A percentile compares a stretch with the other conserved stretches of the same genome.
phyloP scores from a whole-genome alignment of 1,284 basidiomycete species.

The Ustilago shanxiensis region DNA sequence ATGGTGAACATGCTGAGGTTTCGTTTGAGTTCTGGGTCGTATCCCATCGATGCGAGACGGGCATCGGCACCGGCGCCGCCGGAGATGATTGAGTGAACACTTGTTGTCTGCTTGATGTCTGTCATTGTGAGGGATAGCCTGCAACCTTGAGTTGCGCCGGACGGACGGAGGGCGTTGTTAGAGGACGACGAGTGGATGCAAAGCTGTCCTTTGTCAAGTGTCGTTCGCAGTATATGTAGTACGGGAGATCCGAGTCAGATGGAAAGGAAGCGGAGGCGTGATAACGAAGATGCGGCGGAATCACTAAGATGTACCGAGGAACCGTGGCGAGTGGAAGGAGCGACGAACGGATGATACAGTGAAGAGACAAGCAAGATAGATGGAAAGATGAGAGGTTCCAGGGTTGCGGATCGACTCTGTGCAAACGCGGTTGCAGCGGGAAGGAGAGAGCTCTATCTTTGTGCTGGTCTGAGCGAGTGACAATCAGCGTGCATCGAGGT shows the following conservation, averaged over 20 bases:
- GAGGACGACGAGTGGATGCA: not conserved
- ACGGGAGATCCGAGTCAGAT: not conserved
- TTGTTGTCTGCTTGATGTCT: slow-evolving; percentile 41
- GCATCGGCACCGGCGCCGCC: slow-evolving; percentile 62
- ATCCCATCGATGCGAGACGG: slow-evolving; percentile 71
- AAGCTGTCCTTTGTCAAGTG: not conserved
- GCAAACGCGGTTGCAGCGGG: not conserved
- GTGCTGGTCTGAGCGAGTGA: not conserved
- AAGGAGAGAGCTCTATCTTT: slow-evolving; percentile 10
- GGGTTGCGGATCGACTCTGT: not conserved
- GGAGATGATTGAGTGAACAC: slow-evolving; percentile 54
- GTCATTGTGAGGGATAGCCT: slow-evolving; percentile 10
- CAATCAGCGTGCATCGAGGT: not conserved
- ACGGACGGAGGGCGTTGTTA: not conserved
- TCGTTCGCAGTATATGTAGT: not conserved
- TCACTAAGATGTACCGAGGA: not conserved
- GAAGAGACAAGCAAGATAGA: slow-evolving; percentile 1
- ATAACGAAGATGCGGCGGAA: not conserved
- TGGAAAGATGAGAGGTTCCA: not conserved
- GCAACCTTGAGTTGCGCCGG: not conserved
- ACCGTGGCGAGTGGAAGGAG: not conserved
- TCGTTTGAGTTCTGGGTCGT: slow-evolving; percentile 72
- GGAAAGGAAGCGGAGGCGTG: not conserved
- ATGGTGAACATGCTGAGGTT: slow-evolving; percentile 72
- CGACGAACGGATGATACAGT: not conserved